These are phyloP conservation scores for Madurella fahalii DNA, from an alignment of 2,329 filamentous ascomycete species.

Conservation along the genomic window DNA sequence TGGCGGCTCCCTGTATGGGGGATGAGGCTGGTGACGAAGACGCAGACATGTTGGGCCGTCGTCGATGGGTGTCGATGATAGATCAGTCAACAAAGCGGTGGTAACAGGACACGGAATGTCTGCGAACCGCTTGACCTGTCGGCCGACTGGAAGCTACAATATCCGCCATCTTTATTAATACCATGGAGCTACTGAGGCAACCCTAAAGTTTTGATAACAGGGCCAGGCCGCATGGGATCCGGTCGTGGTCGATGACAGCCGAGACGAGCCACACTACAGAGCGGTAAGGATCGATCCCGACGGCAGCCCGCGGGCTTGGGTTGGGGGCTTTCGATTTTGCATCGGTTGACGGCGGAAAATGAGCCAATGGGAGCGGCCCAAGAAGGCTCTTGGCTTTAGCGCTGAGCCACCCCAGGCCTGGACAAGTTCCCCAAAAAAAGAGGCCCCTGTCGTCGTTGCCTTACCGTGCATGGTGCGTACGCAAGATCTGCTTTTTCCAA, in stretches of 20 bases:
- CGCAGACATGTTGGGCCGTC: slow-evolving; percentile 17
- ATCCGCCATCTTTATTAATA: slow-evolving; percentile 15
- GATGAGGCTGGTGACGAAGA: slow-evolving; percentile 22
- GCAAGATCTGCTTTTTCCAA: neutral
- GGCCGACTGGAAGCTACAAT: slow-evolving; percentile 2
- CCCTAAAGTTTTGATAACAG: slow-evolving; percentile 2
- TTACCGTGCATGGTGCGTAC: no score
- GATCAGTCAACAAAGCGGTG: slow-evolving; percentile 3
- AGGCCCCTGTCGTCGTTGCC: neutral
- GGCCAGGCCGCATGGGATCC: neutral
- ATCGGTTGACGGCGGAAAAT: neutral
- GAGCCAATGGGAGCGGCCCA: neutral
- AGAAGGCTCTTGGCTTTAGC: neutral
- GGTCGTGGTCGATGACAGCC: no score
- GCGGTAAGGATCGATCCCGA: neutral
- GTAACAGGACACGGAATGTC: slow-evolving; percentile 8
- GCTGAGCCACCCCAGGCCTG: neutral
- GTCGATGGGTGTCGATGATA: neutral
- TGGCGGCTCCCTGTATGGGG: slow-evolving; percentile 14
- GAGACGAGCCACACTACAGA: neutral
- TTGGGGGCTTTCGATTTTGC: neutral
- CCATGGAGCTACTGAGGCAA: slow-evolving; percentile 13
- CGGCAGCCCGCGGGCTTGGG: slow-evolving; percentile 7
- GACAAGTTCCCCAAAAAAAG: neutral
- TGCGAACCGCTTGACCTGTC: neutral